Percentiles rank a stretch among this genome's conserved stretches.
These are phyloP conservation scores for Naegleria lovaniensis DNA, from an alignment of 208 protist genomes.

Conservation along the genomic window DNA sequence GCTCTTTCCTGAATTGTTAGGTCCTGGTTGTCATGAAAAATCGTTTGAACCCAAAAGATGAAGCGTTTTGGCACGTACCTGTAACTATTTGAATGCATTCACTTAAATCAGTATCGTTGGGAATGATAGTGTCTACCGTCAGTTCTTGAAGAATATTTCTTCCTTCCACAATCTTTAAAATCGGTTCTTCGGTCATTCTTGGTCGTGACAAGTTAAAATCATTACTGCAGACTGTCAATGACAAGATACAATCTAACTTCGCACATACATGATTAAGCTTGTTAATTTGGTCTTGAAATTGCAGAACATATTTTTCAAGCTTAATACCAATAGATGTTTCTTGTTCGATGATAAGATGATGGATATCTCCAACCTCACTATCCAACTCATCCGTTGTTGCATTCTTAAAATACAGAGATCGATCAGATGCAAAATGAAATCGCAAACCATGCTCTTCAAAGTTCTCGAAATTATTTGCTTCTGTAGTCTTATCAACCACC, in stretches of 20 bases:
- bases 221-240: slow-evolving; percentile 12
- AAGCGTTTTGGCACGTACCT: slow-evolving; percentile 32
- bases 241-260: slow-evolving; percentile 14
- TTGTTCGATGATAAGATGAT: slow-evolving; percentile 34
- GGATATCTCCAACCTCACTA: slow-evolving; percentile 40
- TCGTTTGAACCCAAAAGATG: no score
- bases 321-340: slow-evolving; percentile 32
- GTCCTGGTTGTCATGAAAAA: slow-evolving; percentile 36
- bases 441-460: not conserved
- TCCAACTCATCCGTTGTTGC: slow-evolving; percentile 36
- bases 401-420: slow-evolving; percentile 40
- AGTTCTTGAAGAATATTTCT: slow-evolving; percentile 43
- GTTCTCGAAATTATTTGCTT: not conserved
- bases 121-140: slow-evolving; percentile 30
- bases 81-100: slow-evolving; percentile 50
- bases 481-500: not conserved
- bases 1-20: slow-evolving; percentile 80
- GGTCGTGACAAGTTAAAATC: slow-evolving; percentile 35
- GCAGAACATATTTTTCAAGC: not conserved
- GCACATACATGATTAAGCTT: not conserved
- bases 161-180: slow-evolving; percentile 28
- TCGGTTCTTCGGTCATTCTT: not conserved
- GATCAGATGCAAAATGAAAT: not conserved
- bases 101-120: slow-evolving; percentile 36
- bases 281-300: not conserved